Evolutionary conservation across 805 yeast species (phyloP).

Genomic region (Suhomyces emberorum): DNA sequence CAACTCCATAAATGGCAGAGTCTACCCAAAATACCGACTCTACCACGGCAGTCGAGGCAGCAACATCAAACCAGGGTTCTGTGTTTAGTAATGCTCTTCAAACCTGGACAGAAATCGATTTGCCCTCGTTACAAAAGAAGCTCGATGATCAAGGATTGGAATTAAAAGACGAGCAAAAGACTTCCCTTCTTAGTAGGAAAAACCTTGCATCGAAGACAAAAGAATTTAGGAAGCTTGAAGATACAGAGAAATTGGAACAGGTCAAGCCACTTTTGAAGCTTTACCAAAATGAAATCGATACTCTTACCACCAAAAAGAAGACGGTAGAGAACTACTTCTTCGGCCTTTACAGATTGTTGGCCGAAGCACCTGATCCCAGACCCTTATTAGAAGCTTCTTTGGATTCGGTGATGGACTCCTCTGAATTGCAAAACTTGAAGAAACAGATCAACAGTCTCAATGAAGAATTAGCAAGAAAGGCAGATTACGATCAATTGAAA

Average conservation of each 20-base stretch:
- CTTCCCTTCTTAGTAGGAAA: slow-evolving; percentile 68
- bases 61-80: slow-evolving; percentile 2
- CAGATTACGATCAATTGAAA: slow-evolving; percentile 78
- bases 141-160: slow-evolving; percentile 74
- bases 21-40: not conserved
- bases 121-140: slow-evolving; percentile 65
- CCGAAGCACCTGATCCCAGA: slow-evolving; percentile 92
- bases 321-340: slow-evolving; percentile 70
- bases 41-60: not conserved
- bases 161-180: slow-evolving; percentile 66
- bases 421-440: slow-evolving; percentile 51
- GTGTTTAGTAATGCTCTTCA: slow-evolving; percentile 46
- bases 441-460: slow-evolving; percentile 49
- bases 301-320: slow-evolving; percentile 73
- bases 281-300: slow-evolving; percentile 87
- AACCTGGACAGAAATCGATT: slow-evolving; percentile 71
- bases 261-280: slow-evolving; percentile 65
- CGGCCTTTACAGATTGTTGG: slow-evolving; percentile 67
- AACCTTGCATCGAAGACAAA: slow-evolving; percentile 82
- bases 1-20: slow-evolving; percentile 1
- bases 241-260: slow-evolving; percentile 62
- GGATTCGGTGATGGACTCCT: slow-evolving; percentile 55
- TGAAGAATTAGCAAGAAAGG: slow-evolving; percentile 58
- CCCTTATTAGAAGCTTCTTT: slow-evolving; percentile 72
- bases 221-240: slow-evolving; percentile 68